phyloP scores from a whole-genome alignment of 345 rosid genomes.

The Draba incana region DNA sequence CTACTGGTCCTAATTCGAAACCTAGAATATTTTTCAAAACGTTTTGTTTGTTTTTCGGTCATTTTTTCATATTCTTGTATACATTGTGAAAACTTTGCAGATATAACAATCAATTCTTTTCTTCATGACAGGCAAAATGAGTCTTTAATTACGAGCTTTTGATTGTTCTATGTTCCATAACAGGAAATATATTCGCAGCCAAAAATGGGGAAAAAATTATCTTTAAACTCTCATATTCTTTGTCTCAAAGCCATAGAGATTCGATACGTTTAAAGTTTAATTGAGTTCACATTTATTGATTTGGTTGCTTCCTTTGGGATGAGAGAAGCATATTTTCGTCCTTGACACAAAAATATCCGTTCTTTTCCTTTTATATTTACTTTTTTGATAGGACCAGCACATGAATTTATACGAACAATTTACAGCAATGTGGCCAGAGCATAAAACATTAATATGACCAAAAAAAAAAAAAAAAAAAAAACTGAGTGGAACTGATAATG shows the following conservation, averaged over 20 bases:
- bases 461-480: not conserved
- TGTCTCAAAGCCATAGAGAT: slow-evolving; percentile 32
- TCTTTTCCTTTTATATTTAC: not conserved
- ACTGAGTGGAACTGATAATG: slow-evolving; percentile 39
- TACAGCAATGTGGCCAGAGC: slow-evolving; percentile 29
- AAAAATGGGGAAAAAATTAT: slow-evolving; percentile 13
- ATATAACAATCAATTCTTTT: slow-evolving; percentile 41
- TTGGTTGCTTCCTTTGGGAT: slow-evolving; percentile 29
- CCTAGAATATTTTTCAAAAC: slow-evolving; percentile 6
- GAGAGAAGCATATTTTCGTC: slow-evolving; percentile 34
- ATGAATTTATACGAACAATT: slow-evolving; percentile 37
- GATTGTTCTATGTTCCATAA: slow-evolving; percentile 37
- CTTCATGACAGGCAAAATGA: slow-evolving; percentile 38
- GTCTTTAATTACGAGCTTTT: slow-evolving; percentile 33
- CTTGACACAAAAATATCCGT: slow-evolving; percentile 12
- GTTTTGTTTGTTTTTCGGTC: not conserved
- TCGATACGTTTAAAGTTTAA: slow-evolving; percentile 26
- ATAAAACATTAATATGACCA: slow-evolving; percentile 38
- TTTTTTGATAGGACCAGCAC: slow-evolving; percentile 37
- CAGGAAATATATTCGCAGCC: slow-evolving; percentile 44
- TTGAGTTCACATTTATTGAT: slow-evolving; percentile 31
- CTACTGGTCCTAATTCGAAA: not conserved
- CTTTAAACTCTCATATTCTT: slow-evolving; percentile 34
- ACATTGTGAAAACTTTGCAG: slow-evolving; percentile 26
- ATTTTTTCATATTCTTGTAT: not conserved